Evolutionary conservation across 2,329 filamentous ascomycete genomes (phyloP).

Genomic region (Fusarium cicatricum): DNA sequence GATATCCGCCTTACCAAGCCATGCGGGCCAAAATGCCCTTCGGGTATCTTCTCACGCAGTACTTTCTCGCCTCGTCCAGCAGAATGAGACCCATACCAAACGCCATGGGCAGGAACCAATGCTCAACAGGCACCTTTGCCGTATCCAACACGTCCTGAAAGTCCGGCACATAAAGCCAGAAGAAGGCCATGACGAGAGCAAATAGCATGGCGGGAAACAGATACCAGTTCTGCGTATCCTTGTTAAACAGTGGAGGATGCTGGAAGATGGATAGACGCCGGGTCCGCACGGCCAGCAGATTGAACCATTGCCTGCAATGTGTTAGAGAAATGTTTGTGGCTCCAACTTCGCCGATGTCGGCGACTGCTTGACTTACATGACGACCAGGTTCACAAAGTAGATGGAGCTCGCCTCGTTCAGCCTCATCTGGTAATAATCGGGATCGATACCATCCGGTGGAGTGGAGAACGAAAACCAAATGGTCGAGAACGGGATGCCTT

Average conservation of each 20-base stretch:
- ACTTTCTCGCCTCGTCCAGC: slow-evolving; percentile 24
- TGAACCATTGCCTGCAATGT: slow-evolving; percentile 69
- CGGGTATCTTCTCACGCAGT: slow-evolving; percentile 21
- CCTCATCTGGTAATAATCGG: slow-evolving; percentile 62
- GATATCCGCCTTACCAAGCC: slow-evolving; percentile 17
- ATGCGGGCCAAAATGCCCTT: slow-evolving; percentile 13
- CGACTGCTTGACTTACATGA: slow-evolving; percentile 60
- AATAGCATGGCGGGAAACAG: slow-evolving; percentile 77
- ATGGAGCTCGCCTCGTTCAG: slow-evolving; percentile 74
- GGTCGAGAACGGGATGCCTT: slow-evolving; percentile 69
- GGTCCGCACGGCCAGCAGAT: slow-evolving; percentile 74
- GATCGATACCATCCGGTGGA: slow-evolving; percentile 58
- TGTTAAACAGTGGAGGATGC: slow-evolving; percentile 73
- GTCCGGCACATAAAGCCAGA: slow-evolving; percentile 73
- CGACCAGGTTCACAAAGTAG: slow-evolving; percentile 82
- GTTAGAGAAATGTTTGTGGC: slow-evolving; percentile 16
- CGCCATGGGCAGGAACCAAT: slow-evolving; percentile 79
- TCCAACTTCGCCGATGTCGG: slow-evolving; percentile 18
- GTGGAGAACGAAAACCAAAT: slow-evolving; percentile 75
- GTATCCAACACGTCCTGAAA: slow-evolving; percentile 70
- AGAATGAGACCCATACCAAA: slow-evolving; percentile 60
- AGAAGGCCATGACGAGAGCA: slow-evolving; percentile 72
- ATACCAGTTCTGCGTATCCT: slow-evolving; percentile 70
- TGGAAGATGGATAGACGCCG: slow-evolving; percentile 73
- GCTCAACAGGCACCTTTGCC: slow-evolving; percentile 70